Evolutionary conservation across 2,329 filamentous ascomycete genomes (phyloP).

Genomic region (Pestalotiopsis sp.): DNA sequence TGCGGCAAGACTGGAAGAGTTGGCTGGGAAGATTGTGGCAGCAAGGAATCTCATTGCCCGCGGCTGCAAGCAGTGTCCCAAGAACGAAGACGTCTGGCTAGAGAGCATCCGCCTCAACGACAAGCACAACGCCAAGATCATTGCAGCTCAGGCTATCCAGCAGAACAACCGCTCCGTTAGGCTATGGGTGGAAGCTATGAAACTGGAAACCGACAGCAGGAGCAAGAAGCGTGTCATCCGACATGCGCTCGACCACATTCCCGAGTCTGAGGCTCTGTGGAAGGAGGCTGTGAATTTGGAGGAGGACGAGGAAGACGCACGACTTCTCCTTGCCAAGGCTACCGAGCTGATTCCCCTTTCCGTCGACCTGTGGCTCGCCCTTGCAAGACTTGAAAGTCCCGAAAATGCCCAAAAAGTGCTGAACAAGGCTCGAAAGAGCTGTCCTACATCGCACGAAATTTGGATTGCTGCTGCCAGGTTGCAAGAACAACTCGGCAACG

Average conservation of each 20-base stretch:
- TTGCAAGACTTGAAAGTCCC: constrained; percentile 85
- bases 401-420: constrained; percentile 94
- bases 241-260: constrained; percentile 89
- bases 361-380: constrained; percentile 91
- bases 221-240: constrained; percentile 93
- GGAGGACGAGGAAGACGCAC: constrained; percentile 85
- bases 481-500: constrained; percentile 84
- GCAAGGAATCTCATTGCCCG: constrained; percentile 86
- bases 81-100: constrained; percentile 93
- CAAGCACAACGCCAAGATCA: constrained; percentile 90
- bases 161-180: constrained; percentile 86
- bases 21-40: constrained; percentile 88
- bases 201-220: constrained; percentile 78
- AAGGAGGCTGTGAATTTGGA: constrained; percentile 96
- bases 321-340: constrained; percentile 87
- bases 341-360: constrained; percentile 94
- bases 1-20: constrained; percentile 86
- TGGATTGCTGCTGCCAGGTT: constrained; percentile 94
- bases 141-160: constrained; percentile 91
- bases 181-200: constrained; percentile 95
- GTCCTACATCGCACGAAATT: constrained; percentile 91
- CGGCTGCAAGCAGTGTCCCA: constrained; percentile 88
- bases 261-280: constrained; percentile 95
- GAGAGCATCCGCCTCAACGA: constrained; percentile 95
- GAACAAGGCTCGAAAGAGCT: constrained; percentile 91